Evolutionary conservation across 305 asterid genomes (phyloP), one percentile per base, ranked within the genome.

Genomic region (Fraxinus greggii): DNA sequence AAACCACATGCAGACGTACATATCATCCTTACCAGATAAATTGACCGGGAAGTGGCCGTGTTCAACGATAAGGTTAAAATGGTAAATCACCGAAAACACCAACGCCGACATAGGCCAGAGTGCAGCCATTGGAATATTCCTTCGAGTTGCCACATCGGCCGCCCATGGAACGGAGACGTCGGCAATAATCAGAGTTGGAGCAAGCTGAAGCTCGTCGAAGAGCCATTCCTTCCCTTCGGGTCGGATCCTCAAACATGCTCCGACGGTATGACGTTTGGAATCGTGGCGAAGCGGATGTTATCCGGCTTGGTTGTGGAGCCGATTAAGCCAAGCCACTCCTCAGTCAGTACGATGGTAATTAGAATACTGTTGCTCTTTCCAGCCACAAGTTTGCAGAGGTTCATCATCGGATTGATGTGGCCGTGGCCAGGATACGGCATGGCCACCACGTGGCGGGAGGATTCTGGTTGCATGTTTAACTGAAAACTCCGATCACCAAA

Each of bases 261-360:
- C 54, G 91, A 85, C 31, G 93, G 93, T 23, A 91, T 24, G 33
- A 91, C 93, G 79, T 90, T 88, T 28, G 92, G 93, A 5, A 90
- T 85, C 7, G 93, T 5, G 35, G 84, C 88, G 75, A 89, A 90
- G 32, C 82, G 48, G 4, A 89, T 26, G 80, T 86, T 88, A 42
- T 45, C 80, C 40, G 90, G 89, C 80, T 56, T 86, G n/a, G 19
- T 4, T 8, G 21, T 79, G 23, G 89, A 77, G 59, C 89, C 86
- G 63, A 90, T 40, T 29, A 86, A 38, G 38, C 86, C 87, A 40
- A 88, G 81, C 94, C 92, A 90, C 42, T 91, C 94, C 80, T 90
- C 91, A 7, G 35, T n/a, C 91, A 10, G 35, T n/a, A 87, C 89
- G 75, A 91, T 12, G 72, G 94, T 89, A 8, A 89, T 28, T 69